Percentiles rank a stretch among this genome's conserved stretches.
These are phyloP conservation scores for Primulina huaijiensis DNA, from an alignment of 257 asterid species.

Conservation along the genomic window DNA sequence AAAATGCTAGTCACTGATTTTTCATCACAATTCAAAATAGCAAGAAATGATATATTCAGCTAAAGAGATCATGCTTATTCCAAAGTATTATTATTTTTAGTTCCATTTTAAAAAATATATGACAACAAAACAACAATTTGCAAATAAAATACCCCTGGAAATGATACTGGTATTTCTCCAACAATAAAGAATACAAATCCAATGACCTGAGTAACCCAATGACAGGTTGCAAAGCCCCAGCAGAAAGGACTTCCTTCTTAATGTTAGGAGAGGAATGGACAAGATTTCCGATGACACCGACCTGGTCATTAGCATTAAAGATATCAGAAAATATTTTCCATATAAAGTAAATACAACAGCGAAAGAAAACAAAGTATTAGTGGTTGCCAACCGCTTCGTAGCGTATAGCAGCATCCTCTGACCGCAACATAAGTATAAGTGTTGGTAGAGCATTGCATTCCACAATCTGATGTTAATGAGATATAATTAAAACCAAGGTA, in stretches of 20 bases:
- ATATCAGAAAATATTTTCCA: slow-evolving; percentile 2
- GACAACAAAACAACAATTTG: slow-evolving; percentile 8
- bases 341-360: slow-evolving; percentile 7
- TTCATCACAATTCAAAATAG: neutral
- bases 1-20: too few species aligned
- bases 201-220: slow-evolving; percentile 80
- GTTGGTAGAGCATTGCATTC: slow-evolving; percentile 96
- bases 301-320: slow-evolving; percentile 48
- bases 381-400: slow-evolving; percentile 83
- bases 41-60: neutral
- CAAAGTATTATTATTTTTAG: too few species aligned
- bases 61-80: too few species aligned
- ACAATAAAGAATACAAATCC: neutral
- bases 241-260: slow-evolving; percentile 91
- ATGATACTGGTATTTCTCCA: neutral
- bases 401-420: slow-evolving; percentile 94
- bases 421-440: slow-evolving; percentile 88
- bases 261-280: slow-evolving; percentile 97
- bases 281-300: slow-evolving; percentile 96
- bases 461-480: slow-evolving; percentile 67
- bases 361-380: slow-evolving; percentile 16
- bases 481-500: slow-evolving; percentile 13
- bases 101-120: neutral
- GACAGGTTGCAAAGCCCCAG: slow-evolving; percentile 99
- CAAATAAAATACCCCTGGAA: neutral